phyloP scores from a whole-genome alignment of 2,329 filamentous ascomycete genomes.

The Alternaria arborescens region DNA sequence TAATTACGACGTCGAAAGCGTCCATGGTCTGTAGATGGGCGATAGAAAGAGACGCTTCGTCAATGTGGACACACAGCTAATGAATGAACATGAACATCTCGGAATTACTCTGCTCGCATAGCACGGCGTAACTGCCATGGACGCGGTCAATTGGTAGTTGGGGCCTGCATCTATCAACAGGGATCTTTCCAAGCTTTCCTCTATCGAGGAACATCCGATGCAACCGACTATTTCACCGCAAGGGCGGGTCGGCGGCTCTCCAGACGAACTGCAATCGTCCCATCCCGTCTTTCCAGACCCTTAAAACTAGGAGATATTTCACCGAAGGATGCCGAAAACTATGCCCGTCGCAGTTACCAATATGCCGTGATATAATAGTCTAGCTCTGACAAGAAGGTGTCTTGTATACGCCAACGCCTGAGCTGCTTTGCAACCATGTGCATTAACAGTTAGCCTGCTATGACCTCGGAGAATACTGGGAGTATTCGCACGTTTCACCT shows the following conservation, averaged over 20 bases:
- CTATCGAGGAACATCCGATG: background rate
- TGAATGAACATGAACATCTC: background rate
- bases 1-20: background rate
- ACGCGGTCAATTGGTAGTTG: background rate
- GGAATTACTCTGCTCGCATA: background rate
- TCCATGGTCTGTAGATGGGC: background rate
- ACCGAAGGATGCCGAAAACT: background rate
- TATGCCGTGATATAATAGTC: background rate
- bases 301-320: background rate
- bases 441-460: background rate
- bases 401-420: background rate
- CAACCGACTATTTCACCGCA: background rate
- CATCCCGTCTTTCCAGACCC: background rate
- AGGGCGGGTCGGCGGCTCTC: conserved; percentile 9
- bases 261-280: conserved; percentile 6
- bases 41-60: background rate
- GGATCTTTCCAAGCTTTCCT: background rate
- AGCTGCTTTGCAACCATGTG: conserved; percentile 1
- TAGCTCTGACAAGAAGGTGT: background rate
- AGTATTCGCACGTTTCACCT: conserved; percentile 1
- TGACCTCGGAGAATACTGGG: background rate
- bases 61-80: background rate
- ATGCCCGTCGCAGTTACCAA: background rate
- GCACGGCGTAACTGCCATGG: background rate
- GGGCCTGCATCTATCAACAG: background rate